phyloP scores from a whole-genome alignment of 176 grass and related monocot genomes.

The Bothriochloa decipiens region DNA sequence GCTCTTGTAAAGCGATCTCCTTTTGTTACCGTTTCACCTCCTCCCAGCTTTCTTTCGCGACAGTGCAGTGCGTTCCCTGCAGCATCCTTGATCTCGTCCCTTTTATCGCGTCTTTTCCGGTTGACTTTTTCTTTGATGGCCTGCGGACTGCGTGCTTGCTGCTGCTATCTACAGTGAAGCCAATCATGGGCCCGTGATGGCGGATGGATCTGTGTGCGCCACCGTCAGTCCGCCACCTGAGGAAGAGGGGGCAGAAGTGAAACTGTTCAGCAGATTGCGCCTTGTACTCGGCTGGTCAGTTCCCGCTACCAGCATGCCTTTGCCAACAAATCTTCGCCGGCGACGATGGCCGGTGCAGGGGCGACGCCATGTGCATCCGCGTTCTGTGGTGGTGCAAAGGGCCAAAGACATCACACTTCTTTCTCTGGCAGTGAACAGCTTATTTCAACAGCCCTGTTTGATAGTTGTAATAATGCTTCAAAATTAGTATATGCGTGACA shows the following conservation, averaged over 20 bases:
- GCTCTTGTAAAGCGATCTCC: slow-evolving; percentile 3
- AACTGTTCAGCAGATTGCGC: background rate
- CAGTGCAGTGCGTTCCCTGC: slow-evolving; percentile 35
- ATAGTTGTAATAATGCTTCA: too few relatives aligned
- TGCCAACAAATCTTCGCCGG: background rate
- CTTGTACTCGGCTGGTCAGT: too few relatives aligned
- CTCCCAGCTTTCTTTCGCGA: slow-evolving; percentile 28
- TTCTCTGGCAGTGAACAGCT: too few relatives aligned
- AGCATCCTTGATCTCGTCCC: slow-evolving; percentile 33
- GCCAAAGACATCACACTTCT: background rate
- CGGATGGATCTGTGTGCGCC: slow-evolving; percentile 2
- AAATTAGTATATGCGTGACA: too few relatives aligned
- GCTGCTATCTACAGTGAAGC: slow-evolving; percentile 32
- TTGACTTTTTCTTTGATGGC: slow-evolving; percentile 45
- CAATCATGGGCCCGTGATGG: slow-evolving; percentile 37
- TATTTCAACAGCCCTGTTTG: too few relatives aligned
- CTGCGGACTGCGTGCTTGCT: slow-evolving; percentile 36
- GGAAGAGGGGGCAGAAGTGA: background rate
- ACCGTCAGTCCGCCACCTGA: background rate
- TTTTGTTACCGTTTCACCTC: slow-evolving; percentile 30
- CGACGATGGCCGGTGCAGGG: background rate
- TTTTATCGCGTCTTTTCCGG: slow-evolving; percentile 35
- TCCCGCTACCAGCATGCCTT: background rate
- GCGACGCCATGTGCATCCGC: background rate
- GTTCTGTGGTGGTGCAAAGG: background rate